Evolutionary conservation across 2,329 filamentous ascomycete species (phyloP).

Genomic region (Alternaria viburni): DNA sequence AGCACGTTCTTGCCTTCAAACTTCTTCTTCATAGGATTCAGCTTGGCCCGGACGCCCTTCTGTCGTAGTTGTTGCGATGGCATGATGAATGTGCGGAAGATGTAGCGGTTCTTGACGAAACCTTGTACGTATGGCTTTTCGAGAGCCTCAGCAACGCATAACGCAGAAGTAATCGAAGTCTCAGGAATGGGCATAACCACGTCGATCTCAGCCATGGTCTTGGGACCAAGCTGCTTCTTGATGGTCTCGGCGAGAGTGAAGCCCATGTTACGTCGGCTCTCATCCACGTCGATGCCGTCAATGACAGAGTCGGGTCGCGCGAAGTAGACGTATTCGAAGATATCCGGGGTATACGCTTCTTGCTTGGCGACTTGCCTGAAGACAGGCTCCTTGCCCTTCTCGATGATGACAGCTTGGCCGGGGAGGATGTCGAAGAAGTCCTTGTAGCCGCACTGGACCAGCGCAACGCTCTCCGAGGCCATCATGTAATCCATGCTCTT

Average conservation of each 20-base stretch:
- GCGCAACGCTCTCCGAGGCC: conserved; percentile 85
- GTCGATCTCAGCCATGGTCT: conserved; percentile 78
- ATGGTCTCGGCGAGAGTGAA: conserved; percentile 78
- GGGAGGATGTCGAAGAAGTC: conserved; percentile 79
- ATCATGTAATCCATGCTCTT: conserved; percentile 84
- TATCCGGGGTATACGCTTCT: conserved; percentile 78
- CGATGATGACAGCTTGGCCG: conserved; percentile 83
- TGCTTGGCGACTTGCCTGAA: conserved; percentile 76
- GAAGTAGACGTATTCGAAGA: conserved; percentile 90
- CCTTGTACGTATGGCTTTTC: conserved; percentile 79
- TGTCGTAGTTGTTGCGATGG: conserved; percentile 80
- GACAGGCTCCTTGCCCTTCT: conserved; percentile 75
- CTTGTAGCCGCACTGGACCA: conserved; percentile 79
- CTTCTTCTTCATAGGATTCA: conserved; percentile 84
- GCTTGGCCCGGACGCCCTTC: conserved; percentile 87
- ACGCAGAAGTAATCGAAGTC: conserved; percentile 81
- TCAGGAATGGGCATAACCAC: conserved; percentile 84
- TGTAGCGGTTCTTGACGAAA: conserved; percentile 89
- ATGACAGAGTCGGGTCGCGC: conserved; percentile 81
- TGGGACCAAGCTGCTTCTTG: conserved; percentile 68
- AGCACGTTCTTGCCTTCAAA: conserved; percentile 82
- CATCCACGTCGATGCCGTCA: conserved; percentile 86
- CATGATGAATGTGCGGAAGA: conserved; percentile 88
- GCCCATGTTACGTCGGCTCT: conserved; percentile 86
- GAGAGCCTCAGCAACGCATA: conserved; percentile 75